Evolutionary conservation across 2,329 filamentous ascomycete genomes (phyloP).

Genomic region (Triangularia verruculosa): DNA sequence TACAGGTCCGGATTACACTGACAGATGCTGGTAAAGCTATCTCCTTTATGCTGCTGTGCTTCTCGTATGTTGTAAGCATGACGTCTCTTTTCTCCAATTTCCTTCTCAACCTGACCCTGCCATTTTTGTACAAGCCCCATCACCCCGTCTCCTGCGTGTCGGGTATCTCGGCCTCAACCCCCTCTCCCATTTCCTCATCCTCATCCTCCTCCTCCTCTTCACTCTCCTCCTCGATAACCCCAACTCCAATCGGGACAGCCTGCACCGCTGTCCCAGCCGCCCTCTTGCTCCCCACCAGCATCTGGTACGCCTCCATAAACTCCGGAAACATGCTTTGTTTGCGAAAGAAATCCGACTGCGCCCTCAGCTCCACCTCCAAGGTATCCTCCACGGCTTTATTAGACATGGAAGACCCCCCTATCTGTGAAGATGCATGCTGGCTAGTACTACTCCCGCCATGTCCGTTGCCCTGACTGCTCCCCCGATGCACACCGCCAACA

Average conservation of each 20-base stretch:
- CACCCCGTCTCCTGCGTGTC: neutral
- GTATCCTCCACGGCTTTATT: neutral
- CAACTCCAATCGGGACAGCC: neutral
- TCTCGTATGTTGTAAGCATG: neutral
- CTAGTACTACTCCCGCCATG: neutral
- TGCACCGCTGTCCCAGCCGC: neutral
- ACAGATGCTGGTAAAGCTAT: neutral
- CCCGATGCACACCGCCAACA: neutral
- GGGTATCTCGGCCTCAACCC: neutral
- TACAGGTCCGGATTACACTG: too few relatives aligned
- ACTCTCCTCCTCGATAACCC: neutral
- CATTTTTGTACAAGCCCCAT: neutral
- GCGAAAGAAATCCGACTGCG: neutral
- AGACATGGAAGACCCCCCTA: neutral
- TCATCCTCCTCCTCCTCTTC: neutral
- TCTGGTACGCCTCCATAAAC: neutral
- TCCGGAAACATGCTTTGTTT: neutral
- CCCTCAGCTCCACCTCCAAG: slow-evolving; percentile 1
- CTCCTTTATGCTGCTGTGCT: too few relatives aligned
- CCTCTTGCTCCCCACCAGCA: slow-evolving; percentile 1
- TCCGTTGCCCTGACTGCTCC: neutral
- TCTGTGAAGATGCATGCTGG: neutral
- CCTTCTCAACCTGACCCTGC: too few relatives aligned
- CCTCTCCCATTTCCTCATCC: neutral
- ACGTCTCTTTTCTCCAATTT: too few relatives aligned